These are phyloP conservation scores for Stemphylium beticola DNA, from an alignment of 2,329 filamentous ascomycete species.

Conservation along the genomic window DNA sequence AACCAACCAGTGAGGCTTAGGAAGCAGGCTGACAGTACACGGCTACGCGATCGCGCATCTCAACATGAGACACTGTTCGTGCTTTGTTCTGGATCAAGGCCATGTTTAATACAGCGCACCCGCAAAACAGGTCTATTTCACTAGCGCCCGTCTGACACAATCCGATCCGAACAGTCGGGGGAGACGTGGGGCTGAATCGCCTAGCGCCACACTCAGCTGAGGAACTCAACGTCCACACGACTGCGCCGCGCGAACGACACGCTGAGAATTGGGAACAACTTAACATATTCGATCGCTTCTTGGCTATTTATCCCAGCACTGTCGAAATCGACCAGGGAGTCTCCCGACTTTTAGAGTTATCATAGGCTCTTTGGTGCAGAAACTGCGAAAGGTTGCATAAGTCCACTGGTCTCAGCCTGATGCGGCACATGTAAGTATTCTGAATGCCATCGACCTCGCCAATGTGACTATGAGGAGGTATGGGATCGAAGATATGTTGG, in stretches of 20 bases:
- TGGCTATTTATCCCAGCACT: neutral
- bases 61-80: neutral
- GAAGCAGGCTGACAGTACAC: neutral
- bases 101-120: conserved; percentile 1
- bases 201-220: neutral
- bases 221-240: neutral
- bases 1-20: neutral
- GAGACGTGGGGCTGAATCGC: conserved; percentile 14
- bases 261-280: too few relatives aligned
- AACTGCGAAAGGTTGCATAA: too few relatives aligned
- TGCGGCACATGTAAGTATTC: too few relatives aligned
- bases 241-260: neutral
- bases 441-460: too few relatives aligned
- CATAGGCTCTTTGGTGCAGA: too few relatives aligned
- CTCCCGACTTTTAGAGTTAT: too few relatives aligned
- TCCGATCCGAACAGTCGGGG: conserved; percentile 11
- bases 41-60: neutral
- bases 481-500: too few relatives aligned
- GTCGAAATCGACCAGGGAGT: too few relatives aligned
- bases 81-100: neutral
- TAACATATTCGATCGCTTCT: too few relatives aligned
- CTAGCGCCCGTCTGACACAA: conserved; percentile 11
- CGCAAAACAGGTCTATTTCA: conserved; percentile 17
- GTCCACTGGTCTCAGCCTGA: too few relatives aligned
- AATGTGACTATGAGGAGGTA: too few relatives aligned